Conservation (phyloP, 768 basidiomycete species). For the Podaxis sp. region DNA sequence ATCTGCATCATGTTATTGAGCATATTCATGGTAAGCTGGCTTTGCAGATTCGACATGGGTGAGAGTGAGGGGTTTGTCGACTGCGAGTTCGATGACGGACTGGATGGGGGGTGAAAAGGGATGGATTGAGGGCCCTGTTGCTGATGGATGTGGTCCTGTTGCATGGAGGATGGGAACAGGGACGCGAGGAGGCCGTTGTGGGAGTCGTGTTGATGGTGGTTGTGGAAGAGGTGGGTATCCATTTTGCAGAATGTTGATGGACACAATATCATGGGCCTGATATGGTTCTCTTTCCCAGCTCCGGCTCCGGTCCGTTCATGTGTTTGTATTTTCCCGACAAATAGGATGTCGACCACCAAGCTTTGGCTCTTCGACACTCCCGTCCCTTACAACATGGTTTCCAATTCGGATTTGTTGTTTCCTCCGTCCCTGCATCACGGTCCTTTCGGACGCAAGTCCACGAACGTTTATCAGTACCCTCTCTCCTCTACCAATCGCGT, state of each 20-base stretch:
- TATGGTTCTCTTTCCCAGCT: background rate
- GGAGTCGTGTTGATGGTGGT: slow-evolving; percentile 3
- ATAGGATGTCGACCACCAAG: background rate
- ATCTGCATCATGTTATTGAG: slow-evolving; percentile 47
- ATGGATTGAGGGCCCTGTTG: background rate
- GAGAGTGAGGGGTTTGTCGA: background rate
- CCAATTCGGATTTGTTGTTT: background rate
- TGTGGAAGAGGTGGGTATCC: slow-evolving; percentile 1
- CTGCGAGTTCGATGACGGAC: slow-evolving; percentile 3
- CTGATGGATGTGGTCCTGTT: slow-evolving; percentile 6
- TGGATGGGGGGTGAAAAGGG: slow-evolving; percentile 4
- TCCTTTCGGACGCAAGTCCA: background rate
- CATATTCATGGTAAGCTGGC: slow-evolving; percentile 47
- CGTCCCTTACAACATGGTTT: background rate
- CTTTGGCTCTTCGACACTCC: background rate
- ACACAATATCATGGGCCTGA: background rate
- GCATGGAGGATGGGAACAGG: slow-evolving; percentile 13
- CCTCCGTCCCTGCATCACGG: background rate
- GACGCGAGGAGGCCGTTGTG: slow-evolving; percentile 21
- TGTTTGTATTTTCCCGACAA: background rate
- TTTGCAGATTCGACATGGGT: slow-evolving; percentile 13
- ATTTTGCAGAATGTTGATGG: background rate
- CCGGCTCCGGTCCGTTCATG: slow-evolving; percentile 1
- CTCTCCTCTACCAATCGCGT: background rate
- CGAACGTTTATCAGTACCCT: background rate